Evolutionary conservation across 1,139 yeast species (phyloP).

Genomic region (Sugiyamaella pinicola): DNA sequence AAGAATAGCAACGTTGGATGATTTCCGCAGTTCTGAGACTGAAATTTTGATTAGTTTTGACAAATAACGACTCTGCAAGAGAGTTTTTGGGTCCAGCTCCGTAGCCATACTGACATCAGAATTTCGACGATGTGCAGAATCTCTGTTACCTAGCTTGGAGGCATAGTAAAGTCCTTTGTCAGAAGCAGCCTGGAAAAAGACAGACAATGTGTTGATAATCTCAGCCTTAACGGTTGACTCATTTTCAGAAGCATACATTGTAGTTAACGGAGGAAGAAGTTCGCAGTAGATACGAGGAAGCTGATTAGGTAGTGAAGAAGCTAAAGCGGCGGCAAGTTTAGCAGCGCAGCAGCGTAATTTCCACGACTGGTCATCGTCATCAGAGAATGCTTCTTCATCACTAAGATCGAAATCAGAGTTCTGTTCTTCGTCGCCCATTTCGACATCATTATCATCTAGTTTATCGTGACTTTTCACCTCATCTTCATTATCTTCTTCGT

Average conservation of each 20-base stretch:
- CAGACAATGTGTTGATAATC: slow-evolving; percentile 39
- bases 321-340: slow-evolving; percentile 48
- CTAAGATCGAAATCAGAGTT: slow-evolving; percentile 48
- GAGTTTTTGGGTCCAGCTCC: slow-evolving; percentile 35
- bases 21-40: slow-evolving; percentile 25
- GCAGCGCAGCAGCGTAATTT: slow-evolving; percentile 63
- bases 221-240: slow-evolving; percentile 47
- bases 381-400: slow-evolving; percentile 50
- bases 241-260: slow-evolving; percentile 41
- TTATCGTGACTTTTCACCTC: slow-evolving; percentile 39
- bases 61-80: slow-evolving; percentile 1
- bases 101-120: slow-evolving; percentile 42
- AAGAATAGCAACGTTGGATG: slow-evolving; percentile 25
- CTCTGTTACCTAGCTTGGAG: slow-evolving; percentile 33
- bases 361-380: slow-evolving; percentile 69
- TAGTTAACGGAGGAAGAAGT: slow-evolving; percentile 37
- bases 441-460: slow-evolving; percentile 28
- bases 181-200: slow-evolving; percentile 38
- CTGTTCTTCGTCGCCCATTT: slow-evolving; percentile 34
- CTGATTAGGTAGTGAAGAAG: slow-evolving; percentile 42
- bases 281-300: slow-evolving; percentile 33
- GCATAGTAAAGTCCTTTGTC: slow-evolving; percentile 35
- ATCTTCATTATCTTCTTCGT: slow-evolving; percentile 42
- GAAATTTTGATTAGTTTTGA: slow-evolving; percentile 31
- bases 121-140: slow-evolving; percentile 33